Evolutionary conservation across 768 basidiomycete genomes (phyloP).

Genomic region (Mycena galopus): DNA sequence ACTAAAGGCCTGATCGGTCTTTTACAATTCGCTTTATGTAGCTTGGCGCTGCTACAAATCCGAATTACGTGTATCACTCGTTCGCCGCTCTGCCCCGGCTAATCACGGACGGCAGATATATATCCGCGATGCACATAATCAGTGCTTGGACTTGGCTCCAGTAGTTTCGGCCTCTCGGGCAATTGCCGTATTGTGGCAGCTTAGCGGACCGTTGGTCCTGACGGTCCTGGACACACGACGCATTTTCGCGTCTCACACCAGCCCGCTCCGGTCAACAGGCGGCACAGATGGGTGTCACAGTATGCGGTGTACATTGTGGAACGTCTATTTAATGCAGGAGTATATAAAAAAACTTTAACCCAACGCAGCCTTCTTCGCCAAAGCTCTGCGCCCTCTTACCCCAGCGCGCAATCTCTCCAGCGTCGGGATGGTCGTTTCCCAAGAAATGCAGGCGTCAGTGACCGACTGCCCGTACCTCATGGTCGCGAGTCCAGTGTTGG

Average conservation of each 20-base stretch:
- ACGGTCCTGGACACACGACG: too few relatives aligned
- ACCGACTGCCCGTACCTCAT: constrained; percentile 89
- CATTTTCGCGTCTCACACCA: too few relatives aligned
- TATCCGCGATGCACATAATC: background rate
- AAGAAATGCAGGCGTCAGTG: constrained; percentile 91
- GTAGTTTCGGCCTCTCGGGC: too few relatives aligned
- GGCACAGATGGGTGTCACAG: too few relatives aligned
- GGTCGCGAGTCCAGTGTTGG: constrained; percentile 75
- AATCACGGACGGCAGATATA: background rate
- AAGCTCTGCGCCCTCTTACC: constrained; percentile 79
- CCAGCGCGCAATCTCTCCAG: constrained; percentile 91
- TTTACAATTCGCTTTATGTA: background rate
- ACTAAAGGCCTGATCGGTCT: too few relatives aligned
- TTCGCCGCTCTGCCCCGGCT: background rate
- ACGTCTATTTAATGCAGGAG: too few relatives aligned
- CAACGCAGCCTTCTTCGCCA: constrained; percentile 51
- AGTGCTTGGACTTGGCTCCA: background rate
- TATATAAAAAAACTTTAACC: constrained; percentile 15
- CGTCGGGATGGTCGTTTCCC: constrained; percentile 86
- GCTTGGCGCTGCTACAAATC: background rate
- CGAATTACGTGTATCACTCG: background rate
- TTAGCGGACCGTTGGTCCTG: too few relatives aligned
- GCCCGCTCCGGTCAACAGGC: too few relatives aligned
- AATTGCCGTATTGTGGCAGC: too few relatives aligned
- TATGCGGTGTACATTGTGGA: background rate